These are phyloP conservation scores for Ailanthus altissimus DNA, from an alignment of 345 rosid species.

Conservation along the genomic window DNA sequence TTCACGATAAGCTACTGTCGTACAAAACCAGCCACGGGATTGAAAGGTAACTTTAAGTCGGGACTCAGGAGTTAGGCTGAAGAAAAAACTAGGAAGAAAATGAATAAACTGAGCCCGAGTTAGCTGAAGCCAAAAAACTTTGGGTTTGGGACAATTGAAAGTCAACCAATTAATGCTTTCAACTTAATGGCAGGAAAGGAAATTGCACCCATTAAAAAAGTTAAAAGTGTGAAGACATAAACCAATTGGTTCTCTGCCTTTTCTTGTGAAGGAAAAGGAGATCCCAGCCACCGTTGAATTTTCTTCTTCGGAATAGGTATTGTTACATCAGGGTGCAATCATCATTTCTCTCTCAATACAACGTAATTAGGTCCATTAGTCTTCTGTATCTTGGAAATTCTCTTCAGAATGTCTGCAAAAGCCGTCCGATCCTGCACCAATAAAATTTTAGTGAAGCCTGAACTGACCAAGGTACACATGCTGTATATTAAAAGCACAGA, in stretches of 20 bases:
- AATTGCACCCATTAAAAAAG: background rate
- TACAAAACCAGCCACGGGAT: too few relatives aligned
- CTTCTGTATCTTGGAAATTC: slow-evolving; percentile 89
- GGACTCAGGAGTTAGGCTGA: too few relatives aligned
- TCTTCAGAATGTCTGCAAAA: slow-evolving; percentile 73
- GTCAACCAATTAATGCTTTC: background rate
- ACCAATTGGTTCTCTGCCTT: background rate
- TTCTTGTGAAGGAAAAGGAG: background rate
- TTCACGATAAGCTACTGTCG: too few relatives aligned
- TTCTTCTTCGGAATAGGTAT: background rate
- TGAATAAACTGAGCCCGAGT: too few relatives aligned
- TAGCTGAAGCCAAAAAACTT: too few relatives aligned
- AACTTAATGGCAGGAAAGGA: background rate
- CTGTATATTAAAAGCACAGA: background rate
- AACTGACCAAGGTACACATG: background rate
- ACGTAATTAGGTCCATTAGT: slow-evolving; percentile 70
- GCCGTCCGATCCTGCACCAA: slow-evolving; percentile 78
- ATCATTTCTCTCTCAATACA: slow-evolving; percentile 66
- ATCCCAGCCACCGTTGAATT: background rate
- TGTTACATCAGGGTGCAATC: background rate
- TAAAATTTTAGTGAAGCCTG: background rate
- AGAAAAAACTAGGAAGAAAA: too few relatives aligned
- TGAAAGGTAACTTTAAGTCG: too few relatives aligned
- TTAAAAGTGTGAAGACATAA: too few relatives aligned
- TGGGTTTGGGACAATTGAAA: background rate